Evolutionary conservation across 257 asterid species (phyloP).

Genomic region (Leonotis leonurus): DNA sequence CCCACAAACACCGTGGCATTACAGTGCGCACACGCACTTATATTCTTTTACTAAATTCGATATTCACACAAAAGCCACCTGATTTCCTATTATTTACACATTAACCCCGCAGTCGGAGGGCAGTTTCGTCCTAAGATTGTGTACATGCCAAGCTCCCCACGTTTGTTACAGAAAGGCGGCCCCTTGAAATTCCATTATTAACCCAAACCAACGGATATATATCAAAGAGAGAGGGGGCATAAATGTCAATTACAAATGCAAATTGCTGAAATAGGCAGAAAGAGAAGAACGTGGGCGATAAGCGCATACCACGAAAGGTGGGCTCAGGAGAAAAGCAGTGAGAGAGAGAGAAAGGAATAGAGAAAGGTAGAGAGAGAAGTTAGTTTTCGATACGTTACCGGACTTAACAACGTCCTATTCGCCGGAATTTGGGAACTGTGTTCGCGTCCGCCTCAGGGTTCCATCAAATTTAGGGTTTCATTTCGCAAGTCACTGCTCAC

Average conservation of each 20-base stretch:
- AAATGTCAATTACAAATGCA: neutral
- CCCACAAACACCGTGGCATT: slow-evolving; percentile 58
- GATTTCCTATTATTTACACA: neutral
- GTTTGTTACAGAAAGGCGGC: slow-evolving; percentile 58
- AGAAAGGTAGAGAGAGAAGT: slow-evolving; percentile 39
- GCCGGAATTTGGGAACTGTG: slow-evolving; percentile 62
- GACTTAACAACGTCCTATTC: slow-evolving; percentile 45
- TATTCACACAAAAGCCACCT: slow-evolving; percentile 17
- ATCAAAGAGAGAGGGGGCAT: slow-evolving; percentile 23
- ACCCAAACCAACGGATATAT: slow-evolving; percentile 39
- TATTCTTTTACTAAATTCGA: neutral
- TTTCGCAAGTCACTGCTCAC: too few relatives aligned
- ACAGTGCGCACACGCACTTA: slow-evolving; percentile 20
- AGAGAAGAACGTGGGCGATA: slow-evolving; percentile 40
- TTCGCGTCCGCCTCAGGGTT: slow-evolving; percentile 69
- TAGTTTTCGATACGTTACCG: slow-evolving; percentile 58
- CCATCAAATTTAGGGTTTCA: slow-evolving; percentile 29
- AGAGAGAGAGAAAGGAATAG: slow-evolving; percentile 18
- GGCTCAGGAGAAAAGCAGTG: slow-evolving; percentile 24
- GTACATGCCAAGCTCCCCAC: slow-evolving; percentile 29
- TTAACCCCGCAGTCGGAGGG: slow-evolving; percentile 21
- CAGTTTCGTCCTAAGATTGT: slow-evolving; percentile 27
- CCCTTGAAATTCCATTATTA: slow-evolving; percentile 16
- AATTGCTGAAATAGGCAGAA: slow-evolving; percentile 24
- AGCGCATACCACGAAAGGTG: slow-evolving; percentile 57